Evolutionary conservation across 78 protist species (phyloP).

Genomic region (Polysphondylium violaceum): DNA sequence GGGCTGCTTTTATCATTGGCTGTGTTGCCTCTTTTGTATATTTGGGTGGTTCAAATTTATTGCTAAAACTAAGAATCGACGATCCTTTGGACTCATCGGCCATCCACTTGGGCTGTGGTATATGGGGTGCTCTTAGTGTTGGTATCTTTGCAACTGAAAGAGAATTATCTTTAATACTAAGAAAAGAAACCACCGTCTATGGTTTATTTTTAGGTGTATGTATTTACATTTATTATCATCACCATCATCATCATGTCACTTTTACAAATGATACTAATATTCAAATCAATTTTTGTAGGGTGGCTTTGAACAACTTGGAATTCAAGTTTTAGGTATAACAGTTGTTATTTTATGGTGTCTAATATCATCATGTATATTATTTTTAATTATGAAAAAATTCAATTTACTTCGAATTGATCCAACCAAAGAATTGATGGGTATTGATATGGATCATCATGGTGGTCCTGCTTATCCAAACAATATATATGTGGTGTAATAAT

Average conservation of each 20-base stretch:
- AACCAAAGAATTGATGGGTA: slow-evolving; percentile 76
- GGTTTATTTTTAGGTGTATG: slow-evolving; percentile 76
- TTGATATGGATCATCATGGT: slow-evolving; percentile 79
- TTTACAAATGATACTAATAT: neutral
- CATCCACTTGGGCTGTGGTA: slow-evolving; percentile 89
- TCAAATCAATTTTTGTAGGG: slow-evolving; percentile 20
- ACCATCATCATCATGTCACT: neutral
- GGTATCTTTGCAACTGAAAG: slow-evolving; percentile 71
- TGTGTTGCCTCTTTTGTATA: slow-evolving; percentile 62
- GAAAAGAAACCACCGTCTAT: neutral
- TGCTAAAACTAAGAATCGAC: slow-evolving; percentile 75
- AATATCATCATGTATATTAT: slow-evolving; percentile 18
- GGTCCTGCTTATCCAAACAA: slow-evolving; percentile 81
- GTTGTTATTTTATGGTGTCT: slow-evolving; percentile 67
- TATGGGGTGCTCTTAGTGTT: slow-evolving; percentile 84
- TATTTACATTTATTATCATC: neutral
- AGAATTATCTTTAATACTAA: neutral
- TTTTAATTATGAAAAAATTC: slow-evolving; percentile 34
- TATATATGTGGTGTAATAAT: too few species aligned
- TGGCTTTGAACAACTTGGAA: slow-evolving; percentile 66
- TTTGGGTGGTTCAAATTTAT: slow-evolving; percentile 27
- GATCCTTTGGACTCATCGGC: slow-evolving; percentile 91
- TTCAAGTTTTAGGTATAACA: slow-evolving; percentile 58
- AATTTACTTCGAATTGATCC: slow-evolving; percentile 68
- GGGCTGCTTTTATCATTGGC: slow-evolving; percentile 90